Conservation (phyloP, 768 basidiomycete species). For the Podaxis sp. region DNA sequence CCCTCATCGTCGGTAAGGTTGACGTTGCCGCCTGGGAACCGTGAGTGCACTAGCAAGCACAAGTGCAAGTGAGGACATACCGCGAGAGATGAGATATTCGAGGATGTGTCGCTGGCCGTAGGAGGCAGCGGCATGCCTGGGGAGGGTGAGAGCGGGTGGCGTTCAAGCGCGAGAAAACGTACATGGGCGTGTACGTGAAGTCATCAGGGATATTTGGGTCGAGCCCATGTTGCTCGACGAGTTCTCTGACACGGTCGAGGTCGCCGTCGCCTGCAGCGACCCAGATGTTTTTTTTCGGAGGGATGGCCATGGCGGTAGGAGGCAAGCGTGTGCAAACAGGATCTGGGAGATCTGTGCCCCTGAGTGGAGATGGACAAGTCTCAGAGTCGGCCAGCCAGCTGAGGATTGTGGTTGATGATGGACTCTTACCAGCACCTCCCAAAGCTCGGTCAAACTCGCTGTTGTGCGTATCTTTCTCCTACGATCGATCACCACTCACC, state of each 20-base stretch:
- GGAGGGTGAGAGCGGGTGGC: slow-evolving; percentile 19
- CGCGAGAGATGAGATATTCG: slow-evolving; percentile 73
- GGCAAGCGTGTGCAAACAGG: slow-evolving; percentile 27
- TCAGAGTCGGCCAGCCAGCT: slow-evolving; percentile 12
- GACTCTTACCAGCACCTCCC: slow-evolving; percentile 34
- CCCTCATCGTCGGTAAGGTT: slow-evolving; percentile 85
- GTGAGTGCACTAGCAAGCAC: slow-evolving; percentile 10
- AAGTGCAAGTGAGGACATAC: slow-evolving; percentile 32
- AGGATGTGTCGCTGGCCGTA: slow-evolving; percentile 80
- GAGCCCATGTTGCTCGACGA: slow-evolving; percentile 55
- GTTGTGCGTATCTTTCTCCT: slow-evolving; percentile 48
- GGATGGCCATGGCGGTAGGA: slow-evolving; percentile 21
- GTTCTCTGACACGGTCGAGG: slow-evolving; percentile 64
- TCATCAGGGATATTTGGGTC: slow-evolving; percentile 66
- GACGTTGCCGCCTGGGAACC: slow-evolving; percentile 71
- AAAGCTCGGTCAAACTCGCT: slow-evolving; percentile 70
- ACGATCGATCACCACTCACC: slow-evolving; percentile 18
- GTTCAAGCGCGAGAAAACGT: slow-evolving; percentile 22
- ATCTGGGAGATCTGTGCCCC: slow-evolving; percentile 13
- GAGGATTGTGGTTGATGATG: slow-evolving; percentile 14
- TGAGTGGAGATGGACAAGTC: slow-evolving; percentile 14
- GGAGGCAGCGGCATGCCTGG: slow-evolving; percentile 91
- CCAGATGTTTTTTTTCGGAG: slow-evolving; percentile 75
- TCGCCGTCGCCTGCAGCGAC: slow-evolving; percentile 92
- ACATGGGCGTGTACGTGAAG: slow-evolving; percentile 85